Evolutionary conservation across 2,329 filamentous ascomycete species (phyloP).

Genomic region (Calonectria pauciramosa): DNA sequence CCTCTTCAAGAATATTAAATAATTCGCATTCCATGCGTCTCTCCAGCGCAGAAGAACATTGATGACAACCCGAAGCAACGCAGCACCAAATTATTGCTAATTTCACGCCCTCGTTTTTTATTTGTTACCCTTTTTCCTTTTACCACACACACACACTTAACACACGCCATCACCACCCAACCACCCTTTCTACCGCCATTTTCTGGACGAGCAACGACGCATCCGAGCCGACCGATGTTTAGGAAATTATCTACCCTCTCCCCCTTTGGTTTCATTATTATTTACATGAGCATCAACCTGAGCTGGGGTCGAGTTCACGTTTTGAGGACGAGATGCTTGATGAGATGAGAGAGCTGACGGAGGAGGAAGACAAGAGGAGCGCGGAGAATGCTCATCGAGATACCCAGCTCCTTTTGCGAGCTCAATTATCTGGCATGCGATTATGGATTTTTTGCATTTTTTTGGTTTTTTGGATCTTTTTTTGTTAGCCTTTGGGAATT

Average conservation of each 20-base stretch:
- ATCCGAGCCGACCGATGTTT: constrained; percentile 39
- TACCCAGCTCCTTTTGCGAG: constrained; percentile 56
- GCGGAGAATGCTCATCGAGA: constrained; percentile 51
- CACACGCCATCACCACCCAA: constrained; percentile 24
- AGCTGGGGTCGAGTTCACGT: constrained; percentile 32
- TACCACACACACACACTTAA: constrained; percentile 6
- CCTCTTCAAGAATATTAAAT: constrained; percentile 73
- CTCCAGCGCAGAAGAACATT: not conserved
- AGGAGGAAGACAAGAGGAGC: constrained; percentile 38
- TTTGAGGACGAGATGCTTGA: constrained; percentile 25
- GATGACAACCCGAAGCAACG: constrained; percentile 22
- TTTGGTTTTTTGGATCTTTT: constrained; percentile 5
- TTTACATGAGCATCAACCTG: constrained; percentile 30
- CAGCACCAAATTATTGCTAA: constrained; percentile 33
- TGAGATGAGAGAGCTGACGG: not conserved
- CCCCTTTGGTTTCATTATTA: constrained; percentile 24
- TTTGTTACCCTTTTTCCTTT: constrained; percentile 37
- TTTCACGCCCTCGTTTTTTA: constrained; percentile 36
- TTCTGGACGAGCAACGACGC: constrained; percentile 46
- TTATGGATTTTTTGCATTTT: constrained; percentile 43
- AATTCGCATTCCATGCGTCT: constrained; percentile 35
- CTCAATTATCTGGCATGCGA: constrained; percentile 53
- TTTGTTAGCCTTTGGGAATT: constrained; percentile 33
- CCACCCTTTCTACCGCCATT: constrained; percentile 34
- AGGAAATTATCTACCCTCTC: constrained; percentile 21